These are phyloP conservation scores for Baorangia bicolor DNA, from an alignment of 768 basidiomycete genomes.

Conservation along the genomic window DNA sequence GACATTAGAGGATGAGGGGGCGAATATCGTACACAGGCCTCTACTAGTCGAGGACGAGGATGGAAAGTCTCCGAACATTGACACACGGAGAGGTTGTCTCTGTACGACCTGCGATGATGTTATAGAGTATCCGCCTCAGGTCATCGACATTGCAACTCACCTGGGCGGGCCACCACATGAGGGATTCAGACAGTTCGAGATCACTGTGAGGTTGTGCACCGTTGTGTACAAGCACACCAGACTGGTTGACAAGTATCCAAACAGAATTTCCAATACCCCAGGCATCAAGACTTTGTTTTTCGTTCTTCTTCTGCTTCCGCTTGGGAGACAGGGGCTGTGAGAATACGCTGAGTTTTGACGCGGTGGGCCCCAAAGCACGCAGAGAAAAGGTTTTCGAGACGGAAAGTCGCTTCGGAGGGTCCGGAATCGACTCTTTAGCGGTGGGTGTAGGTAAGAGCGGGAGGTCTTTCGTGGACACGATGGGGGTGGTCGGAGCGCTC, in stretches of 20 bases:
- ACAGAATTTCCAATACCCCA: constrained; percentile 41
- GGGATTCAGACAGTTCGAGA: constrained; percentile 10
- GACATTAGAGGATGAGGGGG: constrained; percentile 42
- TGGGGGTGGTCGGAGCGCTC: constrained; percentile 22
- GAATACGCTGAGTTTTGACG: constrained; percentile 7
- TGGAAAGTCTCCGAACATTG: constrained; percentile 32
- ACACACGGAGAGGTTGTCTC: constrained; percentile 28
- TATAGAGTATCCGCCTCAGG: constrained; percentile 2
- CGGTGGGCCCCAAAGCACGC: constrained; percentile 1
- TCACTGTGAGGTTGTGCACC: constrained; percentile 25
- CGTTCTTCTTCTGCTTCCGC: constrained; percentile 20
- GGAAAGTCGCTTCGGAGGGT: constrained; percentile 4
- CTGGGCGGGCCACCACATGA: constrained; percentile 73
- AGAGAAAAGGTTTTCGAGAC: constrained; percentile 16
- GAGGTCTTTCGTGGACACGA: constrained; percentile 14
- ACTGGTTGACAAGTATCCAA: constrained; percentile 52
- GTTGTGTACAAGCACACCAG: constrained; percentile 36
- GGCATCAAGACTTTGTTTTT: not conserved
- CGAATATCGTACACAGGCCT: constrained; percentile 26
- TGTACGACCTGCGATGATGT: constrained; percentile 22
- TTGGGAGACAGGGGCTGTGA: constrained; percentile 24
- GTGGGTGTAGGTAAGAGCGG: constrained; percentile 15
- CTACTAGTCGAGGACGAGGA: constrained; percentile 26
- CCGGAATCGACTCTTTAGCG: not conserved
- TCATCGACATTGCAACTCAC: constrained; percentile 36